phyloP scores from a whole-genome alignment of 352 stramenopile genomes.

The Phytophthora cajani region DNA sequence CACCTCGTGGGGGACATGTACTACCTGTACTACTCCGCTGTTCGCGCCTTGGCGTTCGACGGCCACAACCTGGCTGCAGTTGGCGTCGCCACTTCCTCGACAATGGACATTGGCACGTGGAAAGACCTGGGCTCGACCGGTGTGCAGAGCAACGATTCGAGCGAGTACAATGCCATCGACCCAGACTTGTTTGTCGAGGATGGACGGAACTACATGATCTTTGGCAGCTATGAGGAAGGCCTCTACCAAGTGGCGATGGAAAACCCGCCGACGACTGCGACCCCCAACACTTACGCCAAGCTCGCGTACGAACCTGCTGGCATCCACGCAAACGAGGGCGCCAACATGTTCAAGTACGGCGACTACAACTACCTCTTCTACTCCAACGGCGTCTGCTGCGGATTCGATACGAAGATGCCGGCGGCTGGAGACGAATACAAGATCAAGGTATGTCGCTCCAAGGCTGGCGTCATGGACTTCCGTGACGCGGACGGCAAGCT shows the following conservation, averaged over 20 bases:
- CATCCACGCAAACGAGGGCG: conserved; percentile 24
- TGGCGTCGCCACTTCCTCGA: conserved; percentile 22
- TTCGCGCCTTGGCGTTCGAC: conserved; percentile 19
- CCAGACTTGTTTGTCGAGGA: conserved; percentile 26
- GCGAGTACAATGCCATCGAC: conserved; percentile 36
- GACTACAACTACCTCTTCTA: conserved; percentile 40
- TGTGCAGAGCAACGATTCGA: conserved; percentile 25
- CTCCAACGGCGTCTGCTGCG: conserved; percentile 35
- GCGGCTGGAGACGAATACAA: conserved; percentile 30
- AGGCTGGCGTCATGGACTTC: conserved; percentile 31
- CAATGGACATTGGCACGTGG: conserved; percentile 32
- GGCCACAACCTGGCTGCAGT: conserved; percentile 29
- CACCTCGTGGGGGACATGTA: conserved; percentile 34
- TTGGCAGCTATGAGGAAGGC: conserved; percentile 31
- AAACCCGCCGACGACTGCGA: conserved; percentile 9
- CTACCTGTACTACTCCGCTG: conserved; percentile 39
- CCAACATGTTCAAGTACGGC: conserved; percentile 33
- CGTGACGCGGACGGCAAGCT: conserved; percentile 18
- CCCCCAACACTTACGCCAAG: conserved; percentile 22
- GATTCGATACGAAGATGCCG: conserved; percentile 26
- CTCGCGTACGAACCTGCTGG: conserved; percentile 29
- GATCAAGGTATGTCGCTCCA: conserved; percentile 38
- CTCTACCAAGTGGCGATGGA: conserved; percentile 26
- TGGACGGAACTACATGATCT: conserved; percentile 28
- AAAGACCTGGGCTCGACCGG: conserved; percentile 27